These are phyloP conservation scores for Brettanomyces naardenensis DNA, from an alignment of 805 yeast species.

Conservation along the genomic window DNA sequence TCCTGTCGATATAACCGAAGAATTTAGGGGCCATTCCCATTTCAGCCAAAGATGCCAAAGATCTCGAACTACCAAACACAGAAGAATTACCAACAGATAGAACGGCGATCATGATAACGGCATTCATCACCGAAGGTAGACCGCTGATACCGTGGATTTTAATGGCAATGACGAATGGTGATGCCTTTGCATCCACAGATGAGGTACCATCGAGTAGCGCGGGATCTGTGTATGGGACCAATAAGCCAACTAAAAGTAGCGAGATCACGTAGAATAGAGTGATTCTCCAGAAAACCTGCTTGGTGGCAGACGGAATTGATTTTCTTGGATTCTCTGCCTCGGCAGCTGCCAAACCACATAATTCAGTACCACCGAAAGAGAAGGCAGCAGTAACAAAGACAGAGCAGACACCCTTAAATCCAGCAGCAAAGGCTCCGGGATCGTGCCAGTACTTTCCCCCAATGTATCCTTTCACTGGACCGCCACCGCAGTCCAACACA, in stretches of 20 bases:
- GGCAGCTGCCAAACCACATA: slow-evolving; percentile 53
- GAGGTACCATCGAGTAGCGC: slow-evolving; percentile 40
- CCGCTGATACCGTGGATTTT: slow-evolving; percentile 51
- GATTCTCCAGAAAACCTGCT: slow-evolving; percentile 54
- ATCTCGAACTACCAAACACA: slow-evolving; percentile 63
- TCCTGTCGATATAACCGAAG: slow-evolving; percentile 61
- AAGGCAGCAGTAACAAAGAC: slow-evolving; percentile 51
- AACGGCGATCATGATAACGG: slow-evolving; percentile 62
- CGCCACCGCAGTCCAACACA: slow-evolving; percentile 50
- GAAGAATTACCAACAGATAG: slow-evolving; percentile 71
- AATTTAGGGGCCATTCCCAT: slow-evolving; percentile 59
- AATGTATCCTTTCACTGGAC: slow-evolving; percentile 45
- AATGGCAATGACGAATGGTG: slow-evolving; percentile 73
- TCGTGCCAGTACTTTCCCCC: slow-evolving; percentile 51
- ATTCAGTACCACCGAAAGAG: slow-evolving; percentile 57
- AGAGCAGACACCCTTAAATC: slow-evolving; percentile 52
- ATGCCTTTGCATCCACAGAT: slow-evolving; percentile 46
- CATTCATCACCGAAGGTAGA: slow-evolving; percentile 64
- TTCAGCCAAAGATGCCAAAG: slow-evolving; percentile 57
- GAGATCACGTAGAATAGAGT: slow-evolving; percentile 45
- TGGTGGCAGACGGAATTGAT: slow-evolving; percentile 51
- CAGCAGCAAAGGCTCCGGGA: slow-evolving; percentile 45
- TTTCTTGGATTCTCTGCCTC: slow-evolving; percentile 50
- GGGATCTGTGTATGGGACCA: slow-evolving; percentile 47
- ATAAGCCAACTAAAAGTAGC: slow-evolving; percentile 41